Evolutionary conservation across 2,329 filamentous ascomycete species (phyloP), one percentile per base, ranked within the genome.

Genomic region (Phaeosphaeriaceae sp.): DNA sequence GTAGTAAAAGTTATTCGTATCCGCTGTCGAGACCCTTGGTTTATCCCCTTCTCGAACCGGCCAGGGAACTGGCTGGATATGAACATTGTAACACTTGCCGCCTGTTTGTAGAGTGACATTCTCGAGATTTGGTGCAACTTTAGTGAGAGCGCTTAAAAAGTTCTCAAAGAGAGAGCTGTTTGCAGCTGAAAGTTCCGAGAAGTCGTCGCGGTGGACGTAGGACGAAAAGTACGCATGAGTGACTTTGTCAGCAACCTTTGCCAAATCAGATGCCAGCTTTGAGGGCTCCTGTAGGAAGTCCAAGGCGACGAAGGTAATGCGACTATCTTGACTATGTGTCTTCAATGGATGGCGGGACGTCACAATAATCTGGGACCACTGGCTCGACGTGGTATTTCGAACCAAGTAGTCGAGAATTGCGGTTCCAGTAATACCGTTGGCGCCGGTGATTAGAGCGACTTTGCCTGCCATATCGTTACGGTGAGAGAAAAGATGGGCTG

Each of bases 181-280:
- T 5, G 37, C 37, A 6, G 18, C 15, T 7, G 42, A 40, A 15
- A 50, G 32, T 21, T 54, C 32, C 11, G 29, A 26, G 30, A 50
- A 50, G 17, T 54, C 46, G 33, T 50, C 46, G 20, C 39, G 42
- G 38, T 54, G 50, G 1, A 50, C 39, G 41, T 50, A 47, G 12
- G 46, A 50, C n/a, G 46, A 43, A 15, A 54, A 54, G 30, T 42
- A 53, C 23, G 50, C 50, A 43, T 49, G 50, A 9, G 50, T 49
- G 11, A 53, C 50, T 6, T 40, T 28, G 6, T 9, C 12, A 28
- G 41, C 46, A n/a, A 42, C 16, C 17, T 21, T 16, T 6, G 15
- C 5, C 50, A 53, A 49, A 12, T 34, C 43, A 12, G 20, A 12
- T n/a, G 46, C 37, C 9, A 53, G 32, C 9, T 20, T 15, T 8